phyloP scores from a whole-genome alignment of 2,329 filamentous ascomycete species.

The Cladosporium sp. region DNA sequence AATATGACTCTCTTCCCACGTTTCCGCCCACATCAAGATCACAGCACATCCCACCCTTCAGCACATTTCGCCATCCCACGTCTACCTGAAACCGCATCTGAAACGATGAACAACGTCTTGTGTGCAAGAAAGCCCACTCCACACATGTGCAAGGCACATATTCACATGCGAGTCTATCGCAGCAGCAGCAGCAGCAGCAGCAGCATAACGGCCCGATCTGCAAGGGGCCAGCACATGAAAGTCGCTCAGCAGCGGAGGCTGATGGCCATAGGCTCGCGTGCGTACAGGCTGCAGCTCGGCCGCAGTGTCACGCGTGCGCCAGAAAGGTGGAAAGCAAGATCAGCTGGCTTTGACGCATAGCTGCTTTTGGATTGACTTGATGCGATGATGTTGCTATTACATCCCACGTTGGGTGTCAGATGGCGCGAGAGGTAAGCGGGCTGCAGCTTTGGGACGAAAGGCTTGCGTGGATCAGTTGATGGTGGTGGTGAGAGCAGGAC shows the following conservation, averaged over 20 bases:
- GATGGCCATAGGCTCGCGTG: background rate
- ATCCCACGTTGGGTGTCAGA: conserved; percentile 3
- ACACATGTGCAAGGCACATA: background rate
- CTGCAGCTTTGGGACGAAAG: background rate
- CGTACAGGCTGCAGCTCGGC: background rate
- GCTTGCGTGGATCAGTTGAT: background rate
- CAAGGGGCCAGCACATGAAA: conserved; percentile 2
- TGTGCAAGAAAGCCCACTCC: background rate
- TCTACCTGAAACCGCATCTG: conserved; percentile 6
- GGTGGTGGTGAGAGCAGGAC: background rate
- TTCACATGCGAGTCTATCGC: background rate
- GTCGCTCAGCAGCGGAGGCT: background rate
- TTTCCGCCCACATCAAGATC: background rate
- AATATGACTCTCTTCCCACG: background rate
- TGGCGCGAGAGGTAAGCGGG: background rate
- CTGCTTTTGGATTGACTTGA: background rate
- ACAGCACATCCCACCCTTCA: conserved; percentile 16
- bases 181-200: background rate
- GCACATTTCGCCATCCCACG: conserved; percentile 13
- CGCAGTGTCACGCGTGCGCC: conserved; percentile 1
- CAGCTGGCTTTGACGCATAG: background rate
- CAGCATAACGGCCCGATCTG: conserved; percentile 1
- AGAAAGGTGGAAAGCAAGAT: background rate
- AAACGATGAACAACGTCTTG: background rate
- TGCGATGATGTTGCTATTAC: background rate